A percentile compares a stretch with the other conserved stretches of the same genome.
Conservation (phyloP, 2,329 filamentous ascomycete species). For the Saccharata proteae region DNA sequence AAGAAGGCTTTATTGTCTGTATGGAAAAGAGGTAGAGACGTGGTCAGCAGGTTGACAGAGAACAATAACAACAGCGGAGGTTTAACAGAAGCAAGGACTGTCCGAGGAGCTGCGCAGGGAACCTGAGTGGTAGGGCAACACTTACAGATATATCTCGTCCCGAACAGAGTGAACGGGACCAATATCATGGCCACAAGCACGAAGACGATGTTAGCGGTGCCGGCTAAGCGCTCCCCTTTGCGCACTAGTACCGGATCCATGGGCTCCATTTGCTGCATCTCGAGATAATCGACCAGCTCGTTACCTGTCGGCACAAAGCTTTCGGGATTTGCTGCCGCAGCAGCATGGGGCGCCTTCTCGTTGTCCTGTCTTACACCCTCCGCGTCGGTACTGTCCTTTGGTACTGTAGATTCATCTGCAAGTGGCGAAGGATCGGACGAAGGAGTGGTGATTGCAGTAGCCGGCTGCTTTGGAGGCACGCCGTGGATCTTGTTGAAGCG, state of each 20-base stretch:
- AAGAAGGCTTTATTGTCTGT: constrained; percentile 17
- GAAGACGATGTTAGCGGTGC: constrained; percentile 23
- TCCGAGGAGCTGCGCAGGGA: neutral
- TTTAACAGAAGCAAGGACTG: neutral
- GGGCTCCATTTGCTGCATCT: constrained; percentile 27
- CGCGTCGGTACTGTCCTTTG: too few species aligned
- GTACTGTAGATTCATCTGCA: too few species aligned
- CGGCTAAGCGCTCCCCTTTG: constrained; percentile 26
- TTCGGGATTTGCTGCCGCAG: constrained; percentile 11
- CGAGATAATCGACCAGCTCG: constrained; percentile 31
- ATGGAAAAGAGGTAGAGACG: neutral
- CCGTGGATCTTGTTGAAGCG: constrained; percentile 21
- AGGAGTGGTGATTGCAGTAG: constrained; percentile 1
- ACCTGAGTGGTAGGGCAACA: neutral
- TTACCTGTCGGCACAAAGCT: constrained; percentile 23
- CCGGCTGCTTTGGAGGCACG: constrained; percentile 10
- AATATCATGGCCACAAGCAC: constrained; percentile 25
- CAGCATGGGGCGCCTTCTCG: too few species aligned
- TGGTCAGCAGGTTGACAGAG: neutral
- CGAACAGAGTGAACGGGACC: constrained; percentile 29
- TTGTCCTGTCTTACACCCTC: neutral
- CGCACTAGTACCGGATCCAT: constrained; percentile 28
- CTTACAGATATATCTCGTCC: constrained; percentile 23
- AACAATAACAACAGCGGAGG: neutral
- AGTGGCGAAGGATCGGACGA: too few species aligned